Percentiles rank a stretch among this genome's conserved stretches.
These are phyloP conservation scores for Poteriospumella lacustris DNA, from an alignment of 108 stramenopile species.

Conservation along the genomic window DNA sequence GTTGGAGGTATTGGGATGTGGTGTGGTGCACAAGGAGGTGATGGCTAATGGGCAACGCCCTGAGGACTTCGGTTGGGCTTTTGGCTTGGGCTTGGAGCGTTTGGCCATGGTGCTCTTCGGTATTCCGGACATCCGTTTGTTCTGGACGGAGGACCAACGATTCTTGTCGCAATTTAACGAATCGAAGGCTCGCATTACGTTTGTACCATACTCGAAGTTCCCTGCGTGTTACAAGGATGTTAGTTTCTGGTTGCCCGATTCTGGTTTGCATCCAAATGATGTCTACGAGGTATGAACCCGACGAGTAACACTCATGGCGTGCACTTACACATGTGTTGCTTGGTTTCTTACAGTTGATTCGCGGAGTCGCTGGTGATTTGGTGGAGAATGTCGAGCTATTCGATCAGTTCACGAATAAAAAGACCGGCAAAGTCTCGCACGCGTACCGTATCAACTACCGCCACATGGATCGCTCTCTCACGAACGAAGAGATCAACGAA, in stretches of 20 bases:
- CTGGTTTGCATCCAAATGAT: conserved; percentile 69
- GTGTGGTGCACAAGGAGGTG: conserved; percentile 78
- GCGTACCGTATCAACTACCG: conserved; percentile 89
- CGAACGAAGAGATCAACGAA: conserved; percentile 87
- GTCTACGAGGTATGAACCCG: conserved; percentile 76
- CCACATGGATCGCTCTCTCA: conserved; percentile 88
- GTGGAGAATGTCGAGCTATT: conserved; percentile 79
- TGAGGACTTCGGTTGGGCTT: conserved; percentile 77
- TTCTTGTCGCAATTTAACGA: conserved; percentile 76
- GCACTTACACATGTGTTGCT: neutral
- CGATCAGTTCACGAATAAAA: conserved; percentile 86
- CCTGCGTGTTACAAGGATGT: conserved; percentile 90
- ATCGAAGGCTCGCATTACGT: conserved; percentile 63
- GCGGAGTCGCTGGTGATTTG: conserved; percentile 84
- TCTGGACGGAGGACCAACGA: conserved; percentile 77
- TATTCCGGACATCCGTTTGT: conserved; percentile 88
- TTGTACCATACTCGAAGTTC: conserved; percentile 86
- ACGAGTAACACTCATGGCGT: neutral
- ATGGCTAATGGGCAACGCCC: conserved; percentile 59
- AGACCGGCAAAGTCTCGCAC: conserved; percentile 65
- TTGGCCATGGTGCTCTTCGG: conserved; percentile 90
- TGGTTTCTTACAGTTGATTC: conserved; percentile 34
- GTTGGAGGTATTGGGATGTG: conserved; percentile 93
- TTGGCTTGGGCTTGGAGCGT: conserved; percentile 89
- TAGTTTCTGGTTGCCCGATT: conserved; percentile 76